Conservation (phyloP, 371 early-diverging fungal genomes). For the Mortierella sp. region DNA sequence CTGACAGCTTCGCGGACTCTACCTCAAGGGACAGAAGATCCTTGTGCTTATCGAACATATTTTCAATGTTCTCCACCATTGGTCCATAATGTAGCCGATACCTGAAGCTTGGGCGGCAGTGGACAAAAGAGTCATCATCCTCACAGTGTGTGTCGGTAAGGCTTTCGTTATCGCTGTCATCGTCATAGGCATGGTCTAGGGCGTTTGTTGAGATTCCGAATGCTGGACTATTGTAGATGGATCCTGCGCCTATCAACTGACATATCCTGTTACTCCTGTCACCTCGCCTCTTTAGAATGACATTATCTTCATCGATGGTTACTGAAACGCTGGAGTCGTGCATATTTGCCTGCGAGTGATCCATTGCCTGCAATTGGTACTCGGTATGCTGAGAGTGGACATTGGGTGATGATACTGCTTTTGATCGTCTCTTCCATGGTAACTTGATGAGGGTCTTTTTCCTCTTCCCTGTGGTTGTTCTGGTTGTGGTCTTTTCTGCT, state of each 20-base stretch:
- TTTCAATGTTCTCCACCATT: conserved; percentile 31
- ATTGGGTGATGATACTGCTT: neutral
- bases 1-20: neutral
- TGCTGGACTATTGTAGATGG: neutral
- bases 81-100: conserved; percentile 31
- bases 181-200: neutral
- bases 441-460: neutral
- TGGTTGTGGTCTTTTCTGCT: neutral
- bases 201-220: neutral
- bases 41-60: conserved; percentile 1
- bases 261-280: neutral
- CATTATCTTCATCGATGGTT: neutral
- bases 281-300: neutral
- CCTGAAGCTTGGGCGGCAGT: neutral
- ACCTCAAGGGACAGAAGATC: neutral
- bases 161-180: conserved; percentile 1
- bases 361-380: neutral
- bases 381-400: neutral
- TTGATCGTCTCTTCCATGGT: neutral
- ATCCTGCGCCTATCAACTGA: neutral
- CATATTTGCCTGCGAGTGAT: neutral
- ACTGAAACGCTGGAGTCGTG: neutral
- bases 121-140: neutral
- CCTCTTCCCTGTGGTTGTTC: neutral
- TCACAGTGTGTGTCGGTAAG: neutral